phyloP scores from a whole-genome alignment of 768 basidiomycete genomes.

The Leucocoprinus leucothites region DNA sequence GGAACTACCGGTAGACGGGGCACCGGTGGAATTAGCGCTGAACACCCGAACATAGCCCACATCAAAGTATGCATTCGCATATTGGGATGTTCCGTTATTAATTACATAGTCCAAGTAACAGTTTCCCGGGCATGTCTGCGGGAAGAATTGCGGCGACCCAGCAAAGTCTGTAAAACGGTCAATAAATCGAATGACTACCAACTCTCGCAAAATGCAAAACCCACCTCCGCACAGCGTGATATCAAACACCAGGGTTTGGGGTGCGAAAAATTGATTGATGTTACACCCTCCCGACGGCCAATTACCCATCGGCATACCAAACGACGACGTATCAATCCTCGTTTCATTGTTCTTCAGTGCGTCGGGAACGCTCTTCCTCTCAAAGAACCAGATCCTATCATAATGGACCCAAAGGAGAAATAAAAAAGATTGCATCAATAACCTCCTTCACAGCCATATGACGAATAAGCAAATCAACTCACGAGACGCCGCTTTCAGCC shows the following conservation, averaged over 20 bases:
- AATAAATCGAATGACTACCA: not conserved
- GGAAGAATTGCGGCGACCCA: constrained; percentile 14
- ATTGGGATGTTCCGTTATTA: constrained; percentile 11
- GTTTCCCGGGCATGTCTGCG: constrained; percentile 14
- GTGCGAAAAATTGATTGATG: constrained; percentile 10
- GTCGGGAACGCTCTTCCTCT: constrained; percentile 13
- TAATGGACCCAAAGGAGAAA: too few species aligned
- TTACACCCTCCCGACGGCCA: constrained; percentile 15
- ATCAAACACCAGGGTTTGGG: constrained; percentile 15
- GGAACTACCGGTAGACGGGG: too few species aligned
- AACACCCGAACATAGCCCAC: constrained; percentile 15
- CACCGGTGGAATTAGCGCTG: not conserved
- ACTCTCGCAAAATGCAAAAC: not conserved
- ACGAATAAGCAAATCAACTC: constrained; percentile 28
- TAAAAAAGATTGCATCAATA: too few species aligned
- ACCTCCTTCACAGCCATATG: too few species aligned
- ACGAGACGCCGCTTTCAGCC: constrained; percentile 64
- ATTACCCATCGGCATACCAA: constrained; percentile 17
- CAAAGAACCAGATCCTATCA: constrained; percentile 24
- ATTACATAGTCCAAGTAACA: constrained; percentile 17
- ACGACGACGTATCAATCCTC: constrained; percentile 16
- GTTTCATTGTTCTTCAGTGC: not conserved
- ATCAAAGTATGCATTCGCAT: constrained; percentile 18
- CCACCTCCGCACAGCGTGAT: constrained; percentile 17
- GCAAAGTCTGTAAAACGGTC: constrained; percentile 13